Evolutionary conservation across 495 filamentous ascomycete species (phyloP).

Genomic region (Cudoniella acicularis): DNA sequence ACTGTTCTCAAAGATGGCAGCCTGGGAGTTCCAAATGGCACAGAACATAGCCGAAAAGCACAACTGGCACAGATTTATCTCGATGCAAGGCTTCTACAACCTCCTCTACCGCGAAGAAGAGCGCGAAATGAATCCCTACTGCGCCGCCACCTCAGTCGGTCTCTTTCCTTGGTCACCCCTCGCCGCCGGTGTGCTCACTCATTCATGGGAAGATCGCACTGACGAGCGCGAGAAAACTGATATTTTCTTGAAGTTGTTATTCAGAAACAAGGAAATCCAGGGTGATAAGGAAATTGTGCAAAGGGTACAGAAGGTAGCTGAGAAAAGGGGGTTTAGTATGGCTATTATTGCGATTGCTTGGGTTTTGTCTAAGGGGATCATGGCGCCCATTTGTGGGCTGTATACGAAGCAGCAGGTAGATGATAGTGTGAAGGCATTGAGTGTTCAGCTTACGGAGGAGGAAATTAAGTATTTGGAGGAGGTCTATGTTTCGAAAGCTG

Average conservation of each 20-base stretch:
- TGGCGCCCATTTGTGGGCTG: conserved; percentile 32
- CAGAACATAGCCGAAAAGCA: conserved; percentile 39
- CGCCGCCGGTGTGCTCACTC: conserved; percentile 50
- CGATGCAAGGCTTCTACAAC: conserved; percentile 58
- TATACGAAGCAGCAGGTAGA: conserved; percentile 52
- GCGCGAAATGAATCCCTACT: conserved; percentile 58
- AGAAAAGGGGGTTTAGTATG: conserved; percentile 59
- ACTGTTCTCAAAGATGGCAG: conserved; percentile 49
- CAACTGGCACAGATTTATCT: conserved; percentile 55
- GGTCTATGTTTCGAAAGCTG: conserved; percentile 52
- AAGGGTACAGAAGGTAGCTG: conserved; percentile 61
- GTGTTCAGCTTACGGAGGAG: conserved; percentile 47
- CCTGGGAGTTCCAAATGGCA: conserved; percentile 49
- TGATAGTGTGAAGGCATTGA: conserved; percentile 46
- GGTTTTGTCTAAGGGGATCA: conserved; percentile 42
- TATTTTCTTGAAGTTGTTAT: conserved; percentile 39
- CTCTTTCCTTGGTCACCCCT: conserved; percentile 45
- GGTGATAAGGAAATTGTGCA: conserved; percentile 54
- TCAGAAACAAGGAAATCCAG: conserved; percentile 30
- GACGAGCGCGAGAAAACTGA: conserved; percentile 38
- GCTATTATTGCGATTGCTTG: conserved; percentile 64
- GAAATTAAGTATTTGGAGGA: conserved; percentile 59
- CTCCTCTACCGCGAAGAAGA: conserved; percentile 58
- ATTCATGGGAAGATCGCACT: conserved; percentile 34
- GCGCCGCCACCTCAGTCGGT: conserved; percentile 48